A percentile compares a stretch with the other conserved stretches of the same genome.
Evolutionary conservation across 192 early-diverging fungal species (phyloP).

Genomic region (Gigaspora rosea): DNA sequence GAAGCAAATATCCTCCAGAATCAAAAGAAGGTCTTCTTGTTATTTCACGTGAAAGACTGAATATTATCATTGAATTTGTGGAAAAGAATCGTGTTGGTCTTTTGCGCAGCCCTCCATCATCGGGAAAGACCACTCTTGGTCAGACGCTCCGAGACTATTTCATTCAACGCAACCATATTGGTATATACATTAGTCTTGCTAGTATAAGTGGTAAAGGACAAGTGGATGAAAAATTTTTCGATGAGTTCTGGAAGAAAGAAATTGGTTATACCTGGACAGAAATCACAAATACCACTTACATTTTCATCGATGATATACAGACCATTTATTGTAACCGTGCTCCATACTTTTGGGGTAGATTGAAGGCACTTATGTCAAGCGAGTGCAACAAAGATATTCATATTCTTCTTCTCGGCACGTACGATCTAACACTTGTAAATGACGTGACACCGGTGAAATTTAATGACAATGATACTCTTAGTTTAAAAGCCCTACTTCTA

Average conservation of each 20-base stretch:
- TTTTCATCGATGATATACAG: constrained; percentile 8
- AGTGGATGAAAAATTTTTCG: background rate
- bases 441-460: constrained; percentile 5
- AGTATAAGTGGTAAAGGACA: background rate
- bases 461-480: constrained; percentile 11
- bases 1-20: constrained; percentile 12
- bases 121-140: constrained; percentile 17
- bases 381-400: background rate
- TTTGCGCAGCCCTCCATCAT: constrained; percentile 20
- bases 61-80: background rate
- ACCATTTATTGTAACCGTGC: background rate
- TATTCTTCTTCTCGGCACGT: constrained; percentile 4
- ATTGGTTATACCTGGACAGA: background rate
- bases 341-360: background rate
- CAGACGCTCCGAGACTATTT: constrained; percentile 4
- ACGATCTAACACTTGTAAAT: background rate
- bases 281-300: background rate
- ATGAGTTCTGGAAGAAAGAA: background rate
- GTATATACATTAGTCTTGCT: constrained; percentile 11
- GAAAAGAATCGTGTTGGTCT: background rate
- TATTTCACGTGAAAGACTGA: constrained; percentile 2
- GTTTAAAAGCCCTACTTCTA: background rate
- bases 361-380: constrained; percentile 10
- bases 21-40: constrained; percentile 18
- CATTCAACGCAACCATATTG: background rate